Evolutionary conservation across 148 eudicot species (phyloP).

Genomic region (Rhododendron simsii): DNA sequence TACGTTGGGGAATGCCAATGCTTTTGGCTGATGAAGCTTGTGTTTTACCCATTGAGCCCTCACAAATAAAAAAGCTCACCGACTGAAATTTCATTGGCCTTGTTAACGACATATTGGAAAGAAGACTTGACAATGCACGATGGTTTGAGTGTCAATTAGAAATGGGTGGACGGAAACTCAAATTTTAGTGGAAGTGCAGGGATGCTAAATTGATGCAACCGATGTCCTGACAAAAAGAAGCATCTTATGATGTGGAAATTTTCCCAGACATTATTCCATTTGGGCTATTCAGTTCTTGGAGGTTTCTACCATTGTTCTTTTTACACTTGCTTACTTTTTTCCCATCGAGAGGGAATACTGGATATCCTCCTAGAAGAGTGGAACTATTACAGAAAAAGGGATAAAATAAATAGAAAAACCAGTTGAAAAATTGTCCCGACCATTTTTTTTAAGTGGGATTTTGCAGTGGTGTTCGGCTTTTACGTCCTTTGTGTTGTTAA

Average conservation of each 20-base stretch:
- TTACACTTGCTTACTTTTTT: too few relatives aligned
- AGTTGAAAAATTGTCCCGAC: neutral
- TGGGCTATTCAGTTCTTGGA: too few relatives aligned
- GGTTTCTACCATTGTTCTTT: too few relatives aligned
- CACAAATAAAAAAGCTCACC: neutral
- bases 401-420: too few relatives aligned
- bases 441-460: neutral
- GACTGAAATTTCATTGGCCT: too few relatives aligned
- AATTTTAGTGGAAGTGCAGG: neutral
- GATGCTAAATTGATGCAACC: neutral
- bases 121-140: neutral
- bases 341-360: neutral
- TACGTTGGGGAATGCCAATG: neutral
- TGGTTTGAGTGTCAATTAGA: neutral
- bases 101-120: too few relatives aligned
- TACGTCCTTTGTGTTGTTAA: neutral
- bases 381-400: neutral
- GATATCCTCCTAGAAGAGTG: neutral
- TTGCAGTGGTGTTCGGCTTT: neutral
- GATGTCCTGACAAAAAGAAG: neutral
- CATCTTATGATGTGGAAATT: neutral
- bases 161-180: neutral
- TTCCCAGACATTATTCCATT: neutral
- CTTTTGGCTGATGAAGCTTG: neutral
- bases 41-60: neutral